Conservation (phyloP, 805 yeast genomes). For the Yamadazyma sp. region DNA sequence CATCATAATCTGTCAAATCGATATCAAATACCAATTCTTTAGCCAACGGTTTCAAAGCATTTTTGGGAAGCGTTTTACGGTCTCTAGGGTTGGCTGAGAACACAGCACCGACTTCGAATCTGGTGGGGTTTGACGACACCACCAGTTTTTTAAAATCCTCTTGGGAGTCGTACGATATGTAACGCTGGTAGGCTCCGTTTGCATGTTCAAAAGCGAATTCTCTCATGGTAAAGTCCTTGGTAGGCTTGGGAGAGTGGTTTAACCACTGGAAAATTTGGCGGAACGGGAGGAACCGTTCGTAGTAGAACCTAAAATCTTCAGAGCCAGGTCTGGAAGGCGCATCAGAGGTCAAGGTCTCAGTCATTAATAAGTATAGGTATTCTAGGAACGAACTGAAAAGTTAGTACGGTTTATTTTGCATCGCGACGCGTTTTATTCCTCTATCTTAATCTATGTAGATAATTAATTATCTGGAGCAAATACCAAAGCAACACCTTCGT, state of each 20-base stretch:
- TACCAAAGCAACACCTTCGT: slow-evolving; percentile 89
- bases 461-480: slow-evolving; percentile 33
- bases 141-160: slow-evolving; percentile 82
- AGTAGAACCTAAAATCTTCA: slow-evolving; percentile 72
- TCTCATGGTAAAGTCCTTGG: slow-evolving; percentile 77
- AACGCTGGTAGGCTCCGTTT: slow-evolving; percentile 87
- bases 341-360: no score
- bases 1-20: slow-evolving; percentile 96
- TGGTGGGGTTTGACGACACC: slow-evolving; percentile 70
- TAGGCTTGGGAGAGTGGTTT: slow-evolving; percentile 76
- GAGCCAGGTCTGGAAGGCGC: slow-evolving; percentile 34
- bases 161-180: slow-evolving; percentile 65
- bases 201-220: slow-evolving; percentile 91
- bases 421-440: slow-evolving; percentile 7
- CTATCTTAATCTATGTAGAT: no score
- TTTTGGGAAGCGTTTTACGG: slow-evolving; percentile 71
- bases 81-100: slow-evolving; percentile 87
- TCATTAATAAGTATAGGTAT: no score
- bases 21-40: slow-evolving; percentile 95
- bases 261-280: slow-evolving; percentile 83
- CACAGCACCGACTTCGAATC: slow-evolving; percentile 95
- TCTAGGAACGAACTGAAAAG: no score
- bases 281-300: slow-evolving; percentile 73
- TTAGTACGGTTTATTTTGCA: no score
- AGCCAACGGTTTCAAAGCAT: slow-evolving; percentile 72